Percentiles rank a stretch among this genome's conserved stretches.
phyloP scores from a whole-genome alignment of 768 basidiomycete genomes.

The Coprinopsis marcescibilis region DNA sequence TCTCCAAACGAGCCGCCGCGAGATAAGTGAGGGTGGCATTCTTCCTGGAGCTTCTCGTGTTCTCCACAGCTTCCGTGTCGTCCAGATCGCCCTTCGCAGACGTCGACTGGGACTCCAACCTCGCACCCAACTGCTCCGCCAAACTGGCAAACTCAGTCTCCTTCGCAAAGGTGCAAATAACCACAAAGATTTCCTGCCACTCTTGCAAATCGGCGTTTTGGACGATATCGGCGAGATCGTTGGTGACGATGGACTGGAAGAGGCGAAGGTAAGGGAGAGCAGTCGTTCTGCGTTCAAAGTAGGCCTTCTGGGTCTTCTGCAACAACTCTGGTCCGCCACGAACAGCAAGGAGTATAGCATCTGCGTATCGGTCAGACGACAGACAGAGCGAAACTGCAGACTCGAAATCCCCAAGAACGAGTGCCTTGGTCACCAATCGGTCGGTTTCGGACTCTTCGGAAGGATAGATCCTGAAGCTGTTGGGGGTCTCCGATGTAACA shows the following conservation, averaged over 20 bases:
- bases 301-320: conserved; percentile 83
- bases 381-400: conserved; percentile 90
- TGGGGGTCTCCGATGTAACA: conserved; percentile 72
- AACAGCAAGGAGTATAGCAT: conserved; percentile 90
- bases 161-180: conserved; percentile 89
- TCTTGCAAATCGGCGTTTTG: conserved; percentile 93
- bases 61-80: conserved; percentile 33
- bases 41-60: conserved; percentile 57
- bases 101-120: conserved; percentile 82
- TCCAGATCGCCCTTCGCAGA: conserved; percentile 39
- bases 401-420: conserved; percentile 94
- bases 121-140: conserved; percentile 85
- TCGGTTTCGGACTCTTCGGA: conserved; percentile 83
- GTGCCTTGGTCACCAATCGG: conserved; percentile 81
- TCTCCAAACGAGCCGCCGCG: conserved; percentile 83
- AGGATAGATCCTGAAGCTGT: conserved; percentile 89
- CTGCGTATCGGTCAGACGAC: conserved; percentile 84
- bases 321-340: conserved; percentile 87
- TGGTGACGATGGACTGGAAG: conserved; percentile 89
- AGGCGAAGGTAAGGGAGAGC: conserved; percentile 84
- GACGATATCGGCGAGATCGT: conserved; percentile 89
- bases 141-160: conserved; percentile 82
- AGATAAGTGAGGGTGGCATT: conserved; percentile 92
- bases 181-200: conserved; percentile 96
- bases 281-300: conserved; percentile 79